These are phyloP conservation scores for Leucocoprinus birnbaumii DNA, from an alignment of 768 basidiomycete genomes.

Conservation along the genomic window DNA sequence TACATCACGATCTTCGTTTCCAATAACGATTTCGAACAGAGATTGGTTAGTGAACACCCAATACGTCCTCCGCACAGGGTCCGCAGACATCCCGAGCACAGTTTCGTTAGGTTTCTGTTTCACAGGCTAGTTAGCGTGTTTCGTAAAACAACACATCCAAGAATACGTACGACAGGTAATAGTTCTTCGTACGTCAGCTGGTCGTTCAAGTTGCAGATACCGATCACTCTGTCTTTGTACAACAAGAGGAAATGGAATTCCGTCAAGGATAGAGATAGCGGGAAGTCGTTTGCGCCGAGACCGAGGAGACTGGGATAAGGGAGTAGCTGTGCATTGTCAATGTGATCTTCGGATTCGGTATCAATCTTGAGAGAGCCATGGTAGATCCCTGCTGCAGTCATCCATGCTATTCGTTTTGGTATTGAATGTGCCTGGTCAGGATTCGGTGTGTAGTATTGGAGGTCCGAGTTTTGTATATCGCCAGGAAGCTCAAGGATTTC, in stretches of 20 bases:
- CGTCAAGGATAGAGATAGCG: constrained; percentile 78
- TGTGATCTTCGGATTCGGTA: constrained; percentile 64
- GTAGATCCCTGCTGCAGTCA: constrained; percentile 89
- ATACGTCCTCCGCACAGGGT: constrained; percentile 85
- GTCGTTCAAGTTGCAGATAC: constrained; percentile 78
- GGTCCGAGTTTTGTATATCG: constrained; percentile 66
- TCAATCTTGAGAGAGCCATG: constrained; percentile 77
- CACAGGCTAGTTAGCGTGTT: neutral
- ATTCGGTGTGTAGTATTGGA: constrained; percentile 76
- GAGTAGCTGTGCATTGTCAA: constrained; percentile 75
- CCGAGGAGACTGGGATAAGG: constrained; percentile 60
- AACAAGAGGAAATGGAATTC: constrained; percentile 92
- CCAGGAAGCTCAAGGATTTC: constrained; percentile 93
- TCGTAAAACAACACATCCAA: neutral
- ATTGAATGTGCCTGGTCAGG: constrained; percentile 66
- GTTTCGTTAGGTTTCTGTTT: constrained; percentile 71
- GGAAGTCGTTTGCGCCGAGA: constrained; percentile 39
- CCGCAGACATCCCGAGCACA: constrained; percentile 73
- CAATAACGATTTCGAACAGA: constrained; percentile 81
- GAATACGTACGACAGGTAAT: constrained; percentile 65
- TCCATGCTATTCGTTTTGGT: constrained; percentile 83
- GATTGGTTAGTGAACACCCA: constrained; percentile 93
- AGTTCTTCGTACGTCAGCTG: constrained; percentile 80
- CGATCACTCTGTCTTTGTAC: constrained; percentile 75
- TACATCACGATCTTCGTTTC: constrained; percentile 90